Conservation (phyloP, 768 basidiomycete species). For the Tulasnella sp. region DNA sequence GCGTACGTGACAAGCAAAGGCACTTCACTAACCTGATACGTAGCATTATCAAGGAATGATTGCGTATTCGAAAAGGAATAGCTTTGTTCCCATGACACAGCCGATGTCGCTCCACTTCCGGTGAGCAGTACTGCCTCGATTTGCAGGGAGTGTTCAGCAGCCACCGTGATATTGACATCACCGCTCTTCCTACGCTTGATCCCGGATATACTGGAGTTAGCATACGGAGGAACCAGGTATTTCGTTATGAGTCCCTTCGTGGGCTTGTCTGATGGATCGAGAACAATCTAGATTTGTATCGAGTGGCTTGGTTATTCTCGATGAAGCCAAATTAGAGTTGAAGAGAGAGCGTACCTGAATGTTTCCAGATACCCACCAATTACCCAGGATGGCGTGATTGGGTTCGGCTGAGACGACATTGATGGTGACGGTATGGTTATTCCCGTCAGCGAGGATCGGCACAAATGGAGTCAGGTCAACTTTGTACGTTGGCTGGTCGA, state of each 20-base stretch:
- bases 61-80: conserved; percentile 66
- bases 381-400: conserved; percentile 66
- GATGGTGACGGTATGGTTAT: conserved; percentile 70
- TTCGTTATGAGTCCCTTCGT: background rate
- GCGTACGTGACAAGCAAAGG: conserved; percentile 39
- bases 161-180: conserved; percentile 61
- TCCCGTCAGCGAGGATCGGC: conserved; percentile 66
- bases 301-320: background rate
- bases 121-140: conserved; percentile 65
- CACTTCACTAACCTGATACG: conserved; percentile 52
- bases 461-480: conserved; percentile 79
- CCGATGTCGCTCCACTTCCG: conserved; percentile 61
- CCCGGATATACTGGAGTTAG: conserved; percentile 4
- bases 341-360: conserved; percentile 51
- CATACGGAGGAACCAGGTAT: background rate
- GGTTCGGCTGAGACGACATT: conserved; percentile 72
- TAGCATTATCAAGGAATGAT: conserved; percentile 56
- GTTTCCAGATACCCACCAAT: conserved; percentile 59
- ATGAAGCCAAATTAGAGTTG: background rate
- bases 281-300: background rate
- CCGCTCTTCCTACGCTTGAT: conserved; percentile 44
- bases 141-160: conserved; percentile 58
- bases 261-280: background rate
- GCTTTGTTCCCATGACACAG: conserved; percentile 64
- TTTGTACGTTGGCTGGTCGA: conserved; percentile 78